These are phyloP conservation scores for Aphanomyces euteiches DNA, from an alignment of 352 stramenopile genomes.

Conservation along the genomic window DNA sequence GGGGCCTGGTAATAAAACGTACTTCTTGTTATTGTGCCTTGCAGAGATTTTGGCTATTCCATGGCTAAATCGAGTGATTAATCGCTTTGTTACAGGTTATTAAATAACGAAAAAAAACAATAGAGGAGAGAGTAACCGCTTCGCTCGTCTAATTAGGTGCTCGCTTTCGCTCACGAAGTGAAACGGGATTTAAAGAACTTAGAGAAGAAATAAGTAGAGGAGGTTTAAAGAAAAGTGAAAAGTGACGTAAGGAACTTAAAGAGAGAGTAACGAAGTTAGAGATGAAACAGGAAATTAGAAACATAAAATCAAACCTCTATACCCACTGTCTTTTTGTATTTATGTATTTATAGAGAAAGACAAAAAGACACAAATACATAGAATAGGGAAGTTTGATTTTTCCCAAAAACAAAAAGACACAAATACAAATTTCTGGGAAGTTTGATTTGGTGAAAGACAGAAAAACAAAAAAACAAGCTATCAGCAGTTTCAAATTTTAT, in stretches of 20 bases:
- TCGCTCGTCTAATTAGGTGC: neutral
- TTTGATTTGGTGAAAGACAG: slow-evolving; percentile 6
- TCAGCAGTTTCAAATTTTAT: slow-evolving; percentile 25
- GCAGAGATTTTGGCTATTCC: too few relatives aligned
- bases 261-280: too few relatives aligned
- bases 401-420: slow-evolving; percentile 18
- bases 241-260: too few relatives aligned
- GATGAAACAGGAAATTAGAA: slow-evolving; percentile 12
- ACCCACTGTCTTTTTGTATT: slow-evolving; percentile 10
- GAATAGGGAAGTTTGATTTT: slow-evolving; percentile 16
- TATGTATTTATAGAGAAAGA: slow-evolving; percentile 12
- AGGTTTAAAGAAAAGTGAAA: too few relatives aligned
- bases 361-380: slow-evolving; percentile 18
- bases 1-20: too few relatives aligned
- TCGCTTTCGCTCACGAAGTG: slow-evolving; percentile 14
- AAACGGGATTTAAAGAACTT: slow-evolving; percentile 24
- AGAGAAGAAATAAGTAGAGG: too few relatives aligned
- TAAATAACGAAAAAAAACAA: neutral
- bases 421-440: slow-evolving; percentile 24
- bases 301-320: slow-evolving; percentile 11
- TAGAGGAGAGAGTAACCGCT: neutral
- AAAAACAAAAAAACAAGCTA: slow-evolving; percentile 19
- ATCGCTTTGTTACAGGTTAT: too few relatives aligned
- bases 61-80: too few relatives aligned
- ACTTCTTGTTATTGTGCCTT: too few relatives aligned